Percentiles rank a stretch among this genome's conserved stretches.
Conservation (phyloP, 805 yeast genomes). For the Isabelozyma gotoi region DNA sequence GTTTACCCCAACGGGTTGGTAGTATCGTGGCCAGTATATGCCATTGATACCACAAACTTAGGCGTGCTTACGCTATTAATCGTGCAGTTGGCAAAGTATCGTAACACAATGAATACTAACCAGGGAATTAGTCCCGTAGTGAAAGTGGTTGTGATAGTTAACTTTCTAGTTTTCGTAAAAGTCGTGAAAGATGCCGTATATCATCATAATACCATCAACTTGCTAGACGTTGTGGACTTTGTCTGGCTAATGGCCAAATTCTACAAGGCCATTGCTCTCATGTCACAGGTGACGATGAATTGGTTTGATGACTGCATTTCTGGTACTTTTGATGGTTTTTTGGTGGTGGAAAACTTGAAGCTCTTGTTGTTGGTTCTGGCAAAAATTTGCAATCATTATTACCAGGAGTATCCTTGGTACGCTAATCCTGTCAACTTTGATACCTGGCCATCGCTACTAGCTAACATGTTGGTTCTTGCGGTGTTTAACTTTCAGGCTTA, state of each 20-base stretch:
- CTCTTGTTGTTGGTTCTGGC: slow-evolving; percentile 5
- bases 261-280: slow-evolving; percentile 19
- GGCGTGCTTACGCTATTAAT: slow-evolving; percentile 13
- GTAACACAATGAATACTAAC: slow-evolving; percentile 28
- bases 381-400: slow-evolving; percentile 3
- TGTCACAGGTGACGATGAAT: slow-evolving; percentile 44
- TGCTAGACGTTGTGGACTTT: slow-evolving; percentile 41
- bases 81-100: slow-evolving; percentile 24
- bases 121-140: slow-evolving; percentile 33
- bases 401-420: slow-evolving; percentile 11
- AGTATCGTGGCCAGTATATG: slow-evolving; percentile 15
- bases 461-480: background rate
- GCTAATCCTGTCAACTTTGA: slow-evolving; percentile 19
- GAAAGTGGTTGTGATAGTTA: slow-evolving; percentile 2
- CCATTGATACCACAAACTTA: slow-evolving; percentile 13
- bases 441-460: slow-evolving; percentile 10
- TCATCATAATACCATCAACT: slow-evolving; percentile 14
- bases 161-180: slow-evolving; percentile 5
- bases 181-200: slow-evolving; percentile 1
- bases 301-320: slow-evolving; percentile 31
- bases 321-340: slow-evolving; percentile 10
- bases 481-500: background rate
- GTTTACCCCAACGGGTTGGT: slow-evolving; percentile 18
- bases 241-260: slow-evolving; percentile 36
- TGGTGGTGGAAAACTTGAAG: background rate